Percentiles rank a stretch among this genome's conserved stretches.
Conservation (phyloP, 257 asterid species). For the Solanum okadae region DNA sequence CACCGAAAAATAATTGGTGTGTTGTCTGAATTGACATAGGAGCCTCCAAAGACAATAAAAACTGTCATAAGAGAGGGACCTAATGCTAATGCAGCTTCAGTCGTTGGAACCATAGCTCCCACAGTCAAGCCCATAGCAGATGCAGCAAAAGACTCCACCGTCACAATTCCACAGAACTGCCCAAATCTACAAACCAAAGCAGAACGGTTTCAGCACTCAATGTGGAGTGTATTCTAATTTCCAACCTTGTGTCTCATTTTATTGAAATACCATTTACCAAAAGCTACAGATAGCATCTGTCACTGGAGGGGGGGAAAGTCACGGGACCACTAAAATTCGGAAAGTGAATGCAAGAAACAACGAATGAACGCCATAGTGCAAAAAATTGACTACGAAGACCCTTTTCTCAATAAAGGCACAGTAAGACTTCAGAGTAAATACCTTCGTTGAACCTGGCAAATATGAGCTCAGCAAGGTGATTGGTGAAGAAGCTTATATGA, state of each 20-base stretch:
- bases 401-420: background rate
- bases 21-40: conserved; percentile 82
- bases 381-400: background rate
- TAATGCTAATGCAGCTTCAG: conserved; percentile 95
- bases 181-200: conserved; percentile 46
- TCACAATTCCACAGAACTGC: conserved; percentile 83
- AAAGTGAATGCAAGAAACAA: background rate
- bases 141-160: conserved; percentile 86
- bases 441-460: background rate
- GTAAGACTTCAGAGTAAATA: background rate
- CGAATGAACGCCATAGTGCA: background rate
- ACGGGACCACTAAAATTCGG: background rate
- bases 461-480: background rate
- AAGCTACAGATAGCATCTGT: background rate
- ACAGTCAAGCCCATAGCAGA: conserved; percentile 99
- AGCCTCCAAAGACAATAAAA: conserved; percentile 96
- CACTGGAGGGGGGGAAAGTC: background rate
- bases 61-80: conserved; percentile 97
- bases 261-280: background rate
- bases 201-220: background rate
- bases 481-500: background rate
- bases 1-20: conserved; percentile 88
- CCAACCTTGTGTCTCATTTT: background rate
- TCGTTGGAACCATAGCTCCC: conserved; percentile 92
- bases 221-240: background rate